Evolutionary conservation across 257 asterid species (phyloP), one percentile per base, ranked within the genome.

Genomic region (Cinchona pubescens): DNA sequence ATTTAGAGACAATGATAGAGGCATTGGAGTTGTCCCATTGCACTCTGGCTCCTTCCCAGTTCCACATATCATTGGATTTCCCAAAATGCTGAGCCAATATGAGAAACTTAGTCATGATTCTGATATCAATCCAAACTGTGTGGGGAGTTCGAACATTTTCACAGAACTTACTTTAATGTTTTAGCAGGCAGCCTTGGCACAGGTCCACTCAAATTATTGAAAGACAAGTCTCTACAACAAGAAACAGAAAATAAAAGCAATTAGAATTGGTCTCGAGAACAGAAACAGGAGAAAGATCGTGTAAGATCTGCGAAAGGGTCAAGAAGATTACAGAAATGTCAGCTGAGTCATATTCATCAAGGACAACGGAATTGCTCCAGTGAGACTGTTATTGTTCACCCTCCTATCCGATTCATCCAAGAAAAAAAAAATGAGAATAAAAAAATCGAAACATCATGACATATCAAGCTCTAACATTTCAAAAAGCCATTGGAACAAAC

Each of bases 131-230:
- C 62, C 69, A 53, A 62, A 19, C 67, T 4, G 34, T 43, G 30
- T 12, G 63, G n/a, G 9, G 25, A 74, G 37, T 72, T 53, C 5
- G 15, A 42, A 27, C 10, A n/a, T 69, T 15, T 80, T 67, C 16
- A 27, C 55, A 38, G 56, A 84, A 81, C 72, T 72, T 83, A 95
- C 99, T 86, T 88, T 90, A 92, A 86, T 32, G 97, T 95, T 84
- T 92, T 91, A 32, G 96, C 94, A 72, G 89, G 85, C 78, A 91
- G 84, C 77, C 83, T 95, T 2, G 97, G 99, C 82, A 92, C 82
- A 38, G 97, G 89, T 75, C 96, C 99, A 71, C 93, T 95, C 71
- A 95, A 74, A 84, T 95, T 91, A 82, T 95, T 95, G 90, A 87
- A 95, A 21, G 99, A 94, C 89, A 94, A 79, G 75, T 94, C 99